Conservation (phyloP, 306 rosid species). For the Fragaria vesca region DNA sequence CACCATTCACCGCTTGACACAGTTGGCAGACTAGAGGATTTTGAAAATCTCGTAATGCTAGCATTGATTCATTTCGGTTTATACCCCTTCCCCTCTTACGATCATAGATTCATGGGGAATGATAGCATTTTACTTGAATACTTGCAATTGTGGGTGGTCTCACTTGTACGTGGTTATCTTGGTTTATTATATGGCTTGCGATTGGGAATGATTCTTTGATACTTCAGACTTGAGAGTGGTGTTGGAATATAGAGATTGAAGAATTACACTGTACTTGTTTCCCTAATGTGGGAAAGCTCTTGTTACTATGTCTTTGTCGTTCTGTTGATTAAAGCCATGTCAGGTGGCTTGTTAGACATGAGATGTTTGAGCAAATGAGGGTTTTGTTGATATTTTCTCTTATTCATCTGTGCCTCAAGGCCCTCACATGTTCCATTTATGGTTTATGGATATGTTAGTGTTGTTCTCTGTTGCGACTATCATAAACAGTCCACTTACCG, state of each 20-base stretch:
- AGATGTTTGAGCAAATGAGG: not conserved
- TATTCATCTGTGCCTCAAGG: not conserved
- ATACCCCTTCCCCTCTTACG: constrained; percentile 28
- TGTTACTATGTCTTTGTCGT: not conserved
- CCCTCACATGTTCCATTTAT: not conserved
- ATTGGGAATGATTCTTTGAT: constrained; percentile 34
- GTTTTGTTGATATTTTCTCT: not conserved
- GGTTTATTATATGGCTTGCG: constrained; percentile 24
- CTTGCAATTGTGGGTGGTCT: constrained; percentile 26
- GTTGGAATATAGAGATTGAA: constrained; percentile 15
- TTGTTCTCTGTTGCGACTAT: not conserved
- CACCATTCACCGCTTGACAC: constrained; percentile 84
- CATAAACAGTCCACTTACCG: not conserved
- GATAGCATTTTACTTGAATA: constrained; percentile 11
- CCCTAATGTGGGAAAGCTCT: not conserved
- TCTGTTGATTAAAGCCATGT: not conserved
- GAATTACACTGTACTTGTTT: not conserved
- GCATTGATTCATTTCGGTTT: constrained; percentile 19
- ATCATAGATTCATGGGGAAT: constrained; percentile 30
- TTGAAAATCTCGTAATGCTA: constrained; percentile 1
- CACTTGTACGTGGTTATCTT: constrained; percentile 36
- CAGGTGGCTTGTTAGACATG: constrained; percentile 1
- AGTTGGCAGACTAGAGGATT: constrained; percentile 67
- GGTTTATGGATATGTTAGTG: not conserved
- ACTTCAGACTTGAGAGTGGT: constrained; percentile 24